These are phyloP conservation scores for Xylariaceae sp. DNA, from an alignment of 2,329 filamentous ascomycete genomes.

Conservation along the genomic window DNA sequence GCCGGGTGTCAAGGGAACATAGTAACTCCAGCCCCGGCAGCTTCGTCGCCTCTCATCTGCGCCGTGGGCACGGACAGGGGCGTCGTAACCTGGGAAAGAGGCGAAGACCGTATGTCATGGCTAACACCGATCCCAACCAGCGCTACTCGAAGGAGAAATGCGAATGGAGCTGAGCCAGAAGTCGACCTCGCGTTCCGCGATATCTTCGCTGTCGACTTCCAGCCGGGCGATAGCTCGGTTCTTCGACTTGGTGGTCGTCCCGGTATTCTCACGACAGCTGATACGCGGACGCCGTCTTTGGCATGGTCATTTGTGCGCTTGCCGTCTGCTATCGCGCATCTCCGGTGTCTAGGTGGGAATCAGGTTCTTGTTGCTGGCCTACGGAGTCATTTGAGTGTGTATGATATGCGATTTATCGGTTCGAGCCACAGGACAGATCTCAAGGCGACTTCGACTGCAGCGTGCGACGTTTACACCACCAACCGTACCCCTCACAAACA, in stretches of 20 bases:
- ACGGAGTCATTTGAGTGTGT: conserved; percentile 47
- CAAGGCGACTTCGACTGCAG: neutral
- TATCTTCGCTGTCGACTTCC: conserved; percentile 49
- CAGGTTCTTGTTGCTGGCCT: conserved; percentile 53
- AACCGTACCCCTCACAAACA: neutral
- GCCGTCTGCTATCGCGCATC: conserved; percentile 43
- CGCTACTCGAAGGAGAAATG: neutral
- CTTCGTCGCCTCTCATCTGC: conserved; percentile 40
- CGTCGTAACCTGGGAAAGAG: conserved; percentile 35
- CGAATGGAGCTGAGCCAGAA: too few species aligned
- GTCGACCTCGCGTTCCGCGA: conserved; percentile 27
- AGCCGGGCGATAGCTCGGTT: conserved; percentile 39
- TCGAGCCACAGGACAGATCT: neutral
- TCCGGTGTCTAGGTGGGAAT: conserved; percentile 43
- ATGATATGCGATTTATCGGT: conserved; percentile 49
- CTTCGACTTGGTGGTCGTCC: conserved; percentile 50
- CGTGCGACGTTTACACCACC: neutral
- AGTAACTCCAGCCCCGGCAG: conserved; percentile 36
- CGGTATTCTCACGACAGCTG: conserved; percentile 43
- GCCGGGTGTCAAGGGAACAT: conserved; percentile 37
- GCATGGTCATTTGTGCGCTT: conserved; percentile 27
- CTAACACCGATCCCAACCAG: conserved; percentile 22
- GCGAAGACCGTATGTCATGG: conserved; percentile 34
- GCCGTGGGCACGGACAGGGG: conserved; percentile 47
- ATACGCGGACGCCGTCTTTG: conserved; percentile 36